phyloP scores from a whole-genome alignment of 2,329 filamentous ascomycete species.

The Akanthomyces uredinophilus region DNA sequence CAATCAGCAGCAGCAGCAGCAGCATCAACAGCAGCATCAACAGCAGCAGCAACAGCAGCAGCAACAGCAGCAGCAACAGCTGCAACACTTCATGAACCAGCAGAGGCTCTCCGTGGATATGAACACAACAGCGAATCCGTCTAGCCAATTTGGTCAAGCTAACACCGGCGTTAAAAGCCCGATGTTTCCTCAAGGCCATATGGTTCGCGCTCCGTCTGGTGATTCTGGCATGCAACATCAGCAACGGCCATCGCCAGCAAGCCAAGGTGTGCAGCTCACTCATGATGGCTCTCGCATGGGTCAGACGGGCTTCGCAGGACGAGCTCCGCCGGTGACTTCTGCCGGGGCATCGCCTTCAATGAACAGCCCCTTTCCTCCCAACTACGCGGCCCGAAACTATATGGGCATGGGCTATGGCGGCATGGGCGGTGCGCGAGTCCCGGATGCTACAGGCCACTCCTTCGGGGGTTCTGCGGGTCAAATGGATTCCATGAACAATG shows the following conservation, averaged over 20 bases:
- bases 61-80: slow-evolving; percentile 12
- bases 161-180: slow-evolving; percentile 9
- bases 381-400: slow-evolving; percentile 8
- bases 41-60: slow-evolving; percentile 14
- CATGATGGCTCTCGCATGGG: slow-evolving; percentile 10
- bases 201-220: slow-evolving; percentile 9
- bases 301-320: neutral
- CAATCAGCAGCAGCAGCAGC: slow-evolving; percentile 14
- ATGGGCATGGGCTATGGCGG: slow-evolving; percentile 10
- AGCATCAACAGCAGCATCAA: neutral
- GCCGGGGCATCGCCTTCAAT: slow-evolving; percentile 9
- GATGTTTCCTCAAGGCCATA: slow-evolving; percentile 11
- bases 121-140: neutral
- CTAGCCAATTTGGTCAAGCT: neutral
- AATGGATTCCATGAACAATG: slow-evolving; percentile 3
- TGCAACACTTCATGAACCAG: slow-evolving; percentile 15
- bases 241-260: slow-evolving; percentile 8
- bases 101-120: slow-evolving; percentile 12
- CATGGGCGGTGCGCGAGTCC: slow-evolving; percentile 1
- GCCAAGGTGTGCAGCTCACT: slow-evolving; percentile 3
- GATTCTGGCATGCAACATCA: slow-evolving; percentile 12
- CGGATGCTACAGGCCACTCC: slow-evolving; percentile 1
- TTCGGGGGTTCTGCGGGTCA: slow-evolving; percentile 12
- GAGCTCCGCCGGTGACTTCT: neutral
- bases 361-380: slow-evolving; percentile 4